Percentiles rank a stretch among this genome's conserved stretches.
phyloP scores from a whole-genome alignment of 768 basidiomycete species.

The Panaeolus cyanescens region DNA sequence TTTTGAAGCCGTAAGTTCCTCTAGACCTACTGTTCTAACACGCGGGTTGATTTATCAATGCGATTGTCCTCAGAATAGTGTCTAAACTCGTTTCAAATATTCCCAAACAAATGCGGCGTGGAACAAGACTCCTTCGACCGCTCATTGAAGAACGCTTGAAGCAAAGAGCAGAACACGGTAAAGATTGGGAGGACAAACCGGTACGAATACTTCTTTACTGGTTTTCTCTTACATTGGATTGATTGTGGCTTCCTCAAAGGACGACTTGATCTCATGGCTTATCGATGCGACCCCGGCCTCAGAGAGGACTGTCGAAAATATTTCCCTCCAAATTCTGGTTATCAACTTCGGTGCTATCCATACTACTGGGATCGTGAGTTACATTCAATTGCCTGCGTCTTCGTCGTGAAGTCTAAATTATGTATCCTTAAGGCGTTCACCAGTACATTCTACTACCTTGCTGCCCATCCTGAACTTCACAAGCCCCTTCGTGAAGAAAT shows the following conservation, averaged over 20 bases:
- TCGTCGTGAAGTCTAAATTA: too few species aligned
- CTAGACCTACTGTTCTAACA: not conserved
- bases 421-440: too few species aligned
- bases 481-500: conserved; percentile 33
- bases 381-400: too few species aligned
- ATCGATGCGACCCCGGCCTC: conserved; percentile 19
- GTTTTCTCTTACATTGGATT: not conserved
- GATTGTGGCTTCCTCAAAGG: not conserved
- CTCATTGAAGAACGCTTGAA: conserved; percentile 11
- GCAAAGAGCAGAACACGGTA: not conserved
- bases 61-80: conserved; percentile 6
- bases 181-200: not conserved
- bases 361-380: conserved; percentile 38
- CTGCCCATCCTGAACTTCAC: conserved; percentile 28
- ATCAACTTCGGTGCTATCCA: conserved; percentile 43
- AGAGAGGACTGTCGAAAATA: conserved; percentile 11
- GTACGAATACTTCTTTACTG: not conserved
- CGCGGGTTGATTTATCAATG: conserved; percentile 14
- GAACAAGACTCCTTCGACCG: conserved; percentile 13
- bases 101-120: not conserved
- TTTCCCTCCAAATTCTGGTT: conserved; percentile 27
- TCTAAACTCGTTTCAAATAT: conserved; percentile 9
- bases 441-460: conserved; percentile 30
- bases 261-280: conserved; percentile 13
- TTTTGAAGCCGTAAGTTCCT: conserved; percentile 43